Evolutionary conservation across 257 asterid species (phyloP), one percentile per base, ranked within the genome.

Genomic region (Pogostemon cablin): DNA sequence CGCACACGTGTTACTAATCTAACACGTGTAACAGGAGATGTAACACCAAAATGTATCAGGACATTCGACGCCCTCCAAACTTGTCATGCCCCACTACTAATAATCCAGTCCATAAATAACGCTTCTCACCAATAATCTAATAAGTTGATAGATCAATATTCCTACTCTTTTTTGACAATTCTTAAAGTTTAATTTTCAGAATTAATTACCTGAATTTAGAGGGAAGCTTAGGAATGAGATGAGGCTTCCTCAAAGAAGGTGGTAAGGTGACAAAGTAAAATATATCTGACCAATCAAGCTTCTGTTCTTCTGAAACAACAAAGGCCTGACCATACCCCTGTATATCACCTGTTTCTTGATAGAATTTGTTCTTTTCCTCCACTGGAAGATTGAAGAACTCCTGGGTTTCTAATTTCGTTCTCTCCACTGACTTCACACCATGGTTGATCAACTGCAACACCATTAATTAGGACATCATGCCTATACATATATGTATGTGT

Each of bases 241-340:
- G 82, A 49, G 85, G 78, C 44, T 84, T 82, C 48, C 90, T 79
- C 47, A 82, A 17, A 39, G 68, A 34, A 1, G 75, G 1, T n/a
- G 93, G 96, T 5, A 42, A 69, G 7, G 88, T 78, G 46, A 10
- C 0, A 1, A 72, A 3, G 47, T 0, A 85, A 44, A 89, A 73
- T 0, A 85, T 2, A 64, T 89, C 96, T 10, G 47, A 79, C 91
- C 96, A 89, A 9, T 89, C 93, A 15, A 89, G 91, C 74, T 83
- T 89, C 53, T 87, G 91, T 17, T 89, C 86, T 61, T 89, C 84
- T 0, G 96, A 87, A 0, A 77, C 71, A 15, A 88, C 91, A 9
- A 88, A 80, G 65, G 78, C 81, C 32, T 88, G 96, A 0, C 96
- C 96, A 12, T 77, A 83, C 7, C 96, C 96, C 48, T 88, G 80